These are phyloP conservation scores for Talaromyces sp. DNA, from an alignment of 2,329 filamentous ascomycete species.

Conservation along the genomic window DNA sequence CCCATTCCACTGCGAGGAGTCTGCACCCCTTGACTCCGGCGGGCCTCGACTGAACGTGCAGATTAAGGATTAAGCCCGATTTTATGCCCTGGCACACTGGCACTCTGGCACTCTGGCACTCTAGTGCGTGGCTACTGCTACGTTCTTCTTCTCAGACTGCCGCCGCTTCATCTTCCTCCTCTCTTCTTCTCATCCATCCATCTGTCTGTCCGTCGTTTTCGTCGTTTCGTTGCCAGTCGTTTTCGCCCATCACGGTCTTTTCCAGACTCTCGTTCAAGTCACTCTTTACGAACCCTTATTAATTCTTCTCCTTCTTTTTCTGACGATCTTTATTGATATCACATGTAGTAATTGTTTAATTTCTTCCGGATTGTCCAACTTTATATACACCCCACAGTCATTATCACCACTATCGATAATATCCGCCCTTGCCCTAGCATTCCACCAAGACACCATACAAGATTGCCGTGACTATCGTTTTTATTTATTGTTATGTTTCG, in stretches of 20 bases:
- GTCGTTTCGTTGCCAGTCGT: conserved; percentile 18
- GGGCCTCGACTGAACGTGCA: conserved; percentile 17
- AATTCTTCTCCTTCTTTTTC: background rate
- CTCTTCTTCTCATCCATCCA: conserved; percentile 1
- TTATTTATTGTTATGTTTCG: conserved; percentile 15
- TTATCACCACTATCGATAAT: conserved; percentile 16
- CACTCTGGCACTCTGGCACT: too few relatives aligned
- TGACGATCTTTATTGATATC: conserved; percentile 12
- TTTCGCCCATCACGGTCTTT: conserved; percentile 16
- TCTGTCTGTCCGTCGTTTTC: conserved; percentile 10
- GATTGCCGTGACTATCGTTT: conserved; percentile 17
- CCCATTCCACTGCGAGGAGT: conserved; percentile 18
- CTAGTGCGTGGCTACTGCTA: background rate
- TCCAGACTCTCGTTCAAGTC: conserved; percentile 17
- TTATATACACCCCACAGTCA: conserved; percentile 16
- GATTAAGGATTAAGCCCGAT: conserved; percentile 11
- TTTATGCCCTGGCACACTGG: background rate
- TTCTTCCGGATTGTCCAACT: background rate
- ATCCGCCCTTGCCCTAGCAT: conserved; percentile 17
- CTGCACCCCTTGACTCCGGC: conserved; percentile 17
- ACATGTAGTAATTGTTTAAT: conserved; percentile 15
- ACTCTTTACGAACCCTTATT: conserved; percentile 13
- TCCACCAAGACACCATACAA: conserved; percentile 13
- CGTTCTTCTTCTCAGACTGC: background rate
- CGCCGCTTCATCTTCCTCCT: conserved; percentile 4